phyloP scores from a whole-genome alignment of 225 moss, liverwort and hornwort species.

The Pseudisothecium myosuroides region DNA sequence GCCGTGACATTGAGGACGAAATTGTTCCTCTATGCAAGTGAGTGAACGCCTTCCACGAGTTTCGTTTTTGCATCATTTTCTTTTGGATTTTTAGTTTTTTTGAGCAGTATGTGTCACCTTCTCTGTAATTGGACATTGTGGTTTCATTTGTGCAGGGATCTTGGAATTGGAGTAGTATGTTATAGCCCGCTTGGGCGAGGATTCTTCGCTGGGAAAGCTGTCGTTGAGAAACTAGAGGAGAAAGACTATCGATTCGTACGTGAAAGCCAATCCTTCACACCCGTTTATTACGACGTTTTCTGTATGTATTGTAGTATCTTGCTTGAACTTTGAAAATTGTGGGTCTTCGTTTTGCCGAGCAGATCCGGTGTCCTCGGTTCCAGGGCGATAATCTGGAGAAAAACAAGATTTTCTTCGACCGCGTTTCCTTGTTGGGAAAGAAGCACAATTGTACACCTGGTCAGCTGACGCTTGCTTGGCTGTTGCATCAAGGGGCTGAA shows the following conservation, averaged over 20 bases:
- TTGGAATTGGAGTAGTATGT: conserved; percentile 37
- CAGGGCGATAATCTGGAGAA: conserved; percentile 32
- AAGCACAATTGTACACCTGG: conserved; percentile 44
- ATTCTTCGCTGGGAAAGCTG: conserved; percentile 36
- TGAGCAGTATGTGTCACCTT: not conserved
- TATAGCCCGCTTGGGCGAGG: conserved; percentile 38
- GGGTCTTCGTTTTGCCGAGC: not conserved
- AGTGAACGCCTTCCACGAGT: not conserved
- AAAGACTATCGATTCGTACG: conserved; percentile 18
- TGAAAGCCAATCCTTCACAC: not conserved
- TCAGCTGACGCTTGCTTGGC: conserved; percentile 60
- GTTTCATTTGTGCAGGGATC: conserved; percentile 15
- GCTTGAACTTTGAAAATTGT: not conserved
- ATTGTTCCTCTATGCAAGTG: conserved; percentile 40
- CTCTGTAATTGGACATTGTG: not conserved
- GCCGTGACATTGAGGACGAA: conserved; percentile 26
- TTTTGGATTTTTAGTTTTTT: too few species aligned
- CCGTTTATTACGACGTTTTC: not conserved
- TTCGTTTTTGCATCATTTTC: not conserved
- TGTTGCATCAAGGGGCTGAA: conserved; percentile 42
- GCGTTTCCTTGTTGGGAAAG: conserved; percentile 35
- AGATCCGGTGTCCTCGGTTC: conserved; percentile 30
- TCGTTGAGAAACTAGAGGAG: conserved; percentile 25
- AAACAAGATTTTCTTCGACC: conserved; percentile 43
- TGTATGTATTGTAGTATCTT: not conserved